These are phyloP conservation scores for Fraxinus dipetala DNA, from an alignment of 305 asterid genomes.

Conservation along the genomic window DNA sequence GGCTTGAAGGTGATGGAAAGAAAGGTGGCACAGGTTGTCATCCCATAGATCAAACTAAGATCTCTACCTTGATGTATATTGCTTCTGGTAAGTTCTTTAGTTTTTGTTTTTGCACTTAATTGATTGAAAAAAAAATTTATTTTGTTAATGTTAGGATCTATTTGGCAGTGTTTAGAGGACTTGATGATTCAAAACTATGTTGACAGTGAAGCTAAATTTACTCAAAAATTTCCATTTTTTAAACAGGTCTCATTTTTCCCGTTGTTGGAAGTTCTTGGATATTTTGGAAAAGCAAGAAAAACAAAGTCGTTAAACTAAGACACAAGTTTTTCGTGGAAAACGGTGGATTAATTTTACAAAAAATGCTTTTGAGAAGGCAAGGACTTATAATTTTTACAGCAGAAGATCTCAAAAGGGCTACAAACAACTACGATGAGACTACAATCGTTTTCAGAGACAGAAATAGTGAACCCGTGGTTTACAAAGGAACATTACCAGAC, in stretches of 20 bases:
- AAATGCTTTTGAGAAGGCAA: background rate
- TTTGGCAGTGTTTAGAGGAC: background rate
- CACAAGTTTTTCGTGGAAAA: conserved; percentile 2
- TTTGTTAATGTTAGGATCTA: background rate
- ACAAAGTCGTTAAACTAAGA: conserved; percentile 23
- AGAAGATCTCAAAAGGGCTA: conserved; percentile 26
- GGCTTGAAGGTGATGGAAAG: conserved; percentile 17
- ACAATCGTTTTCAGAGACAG: background rate
- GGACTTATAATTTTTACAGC: conserved; percentile 18
- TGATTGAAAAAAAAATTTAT: background rate
- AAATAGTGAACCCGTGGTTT: conserved; percentile 7
- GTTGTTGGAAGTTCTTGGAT: conserved; percentile 29
- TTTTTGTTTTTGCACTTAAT: background rate
- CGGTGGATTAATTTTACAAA: conserved; percentile 25
- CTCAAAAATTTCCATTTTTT: background rate
- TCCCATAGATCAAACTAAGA: background rate
- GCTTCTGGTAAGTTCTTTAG: conserved; percentile 4
- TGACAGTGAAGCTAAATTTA: background rate
- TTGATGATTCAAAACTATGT: background rate
- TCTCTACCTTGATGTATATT: conserved; percentile 17
- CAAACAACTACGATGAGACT: conserved; percentile 21
- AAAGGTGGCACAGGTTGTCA: background rate
- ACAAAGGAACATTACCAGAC: conserved; percentile 19
- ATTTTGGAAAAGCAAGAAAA: conserved; percentile 29
- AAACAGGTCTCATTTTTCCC: conserved; percentile 27